Evolutionary conservation across 2,329 filamentous ascomycete species (phyloP), one percentile per base, ranked within the genome.

Genomic region (Huntiella decipiens): DNA sequence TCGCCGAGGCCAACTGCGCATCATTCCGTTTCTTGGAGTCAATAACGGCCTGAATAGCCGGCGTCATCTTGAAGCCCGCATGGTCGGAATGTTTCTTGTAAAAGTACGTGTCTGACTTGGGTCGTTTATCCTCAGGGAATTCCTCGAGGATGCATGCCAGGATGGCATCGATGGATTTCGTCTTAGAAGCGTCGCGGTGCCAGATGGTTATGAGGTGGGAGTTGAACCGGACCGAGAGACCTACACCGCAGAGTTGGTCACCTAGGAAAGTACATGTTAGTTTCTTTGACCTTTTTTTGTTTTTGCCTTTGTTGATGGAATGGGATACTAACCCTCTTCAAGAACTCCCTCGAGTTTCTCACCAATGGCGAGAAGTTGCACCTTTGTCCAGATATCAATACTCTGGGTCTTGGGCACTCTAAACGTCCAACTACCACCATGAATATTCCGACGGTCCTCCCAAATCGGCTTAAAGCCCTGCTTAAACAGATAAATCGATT

Each of bases 61-160:
- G 68, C 12, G 74, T 72, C 1, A 68, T 71, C 56, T 79, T 77
- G 66, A 86, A 94, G 11, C 82, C 83, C 47, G 79, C 77, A 62
- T 95, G 86, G 59, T 93, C 85, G 38, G 77, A 74, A 65, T 96
- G 88, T 61, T 79, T 82, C 67, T 91, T 91, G 66, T 94, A 95
- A 61, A 77, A 79, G 64, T 82, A 86, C 59, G 74, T 75, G 50
- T 78, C 74, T 40, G 71, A 57, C 64, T 80, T 81, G 35, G 84
- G 84, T 49, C 68, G 68, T 53, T 93, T 64, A 57, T 91, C 82
- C 1, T 70, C 64, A 4, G 79, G 79, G 28, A 95, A 66, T 53
- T 82, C 74, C 44, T 78, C 72, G 41, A 93, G 66, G 44, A 94
- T 77, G 41, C 75, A 79, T 51, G 74, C 65, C 42, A 87, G 69